These are phyloP conservation scores for Lentinus brumalis DNA, from an alignment of 768 basidiomycete genomes.

Conservation along the genomic window DNA sequence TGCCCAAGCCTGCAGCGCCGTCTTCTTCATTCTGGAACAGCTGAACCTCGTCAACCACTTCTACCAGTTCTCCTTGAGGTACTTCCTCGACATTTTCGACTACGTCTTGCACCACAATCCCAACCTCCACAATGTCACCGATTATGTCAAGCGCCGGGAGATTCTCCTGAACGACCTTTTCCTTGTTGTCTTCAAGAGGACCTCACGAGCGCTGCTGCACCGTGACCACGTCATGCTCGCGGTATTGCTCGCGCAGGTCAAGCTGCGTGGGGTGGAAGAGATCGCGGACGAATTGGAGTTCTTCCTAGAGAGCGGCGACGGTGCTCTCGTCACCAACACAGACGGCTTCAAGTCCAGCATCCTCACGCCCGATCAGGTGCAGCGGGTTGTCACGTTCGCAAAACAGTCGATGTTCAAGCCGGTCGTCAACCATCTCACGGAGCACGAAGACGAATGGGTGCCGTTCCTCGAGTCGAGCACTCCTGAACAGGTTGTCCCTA, in stretches of 20 bases:
- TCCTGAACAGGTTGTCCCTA: constrained; percentile 74
- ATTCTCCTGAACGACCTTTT: constrained; percentile 89
- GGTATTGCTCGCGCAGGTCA: constrained; percentile 87
- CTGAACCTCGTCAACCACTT: constrained; percentile 94
- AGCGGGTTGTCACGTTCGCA: constrained; percentile 70
- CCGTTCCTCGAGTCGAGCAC: constrained; percentile 65
- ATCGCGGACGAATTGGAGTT: constrained; percentile 87
- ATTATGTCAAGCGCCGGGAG: constrained; percentile 70
- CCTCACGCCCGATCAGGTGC: constrained; percentile 66
- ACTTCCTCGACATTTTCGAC: constrained; percentile 99
- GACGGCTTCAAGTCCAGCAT: constrained; percentile 45
- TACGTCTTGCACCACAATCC: constrained; percentile 92
- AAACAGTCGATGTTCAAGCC: constrained; percentile 78
- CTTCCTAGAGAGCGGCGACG: constrained; percentile 86
- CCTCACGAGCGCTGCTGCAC: constrained; percentile 87
- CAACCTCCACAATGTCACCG: constrained; percentile 77
- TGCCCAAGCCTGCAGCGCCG: constrained; percentile 93
- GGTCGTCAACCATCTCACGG: constrained; percentile 61
- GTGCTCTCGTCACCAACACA: constrained; percentile 44
- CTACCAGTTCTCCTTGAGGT: constrained; percentile 96
- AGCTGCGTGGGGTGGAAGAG: constrained; percentile 77
- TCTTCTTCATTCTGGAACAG: constrained; percentile 97
- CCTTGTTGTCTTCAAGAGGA: constrained; percentile 83
- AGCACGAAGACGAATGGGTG: constrained; percentile 68
- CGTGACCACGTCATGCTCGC: constrained; percentile 91